Base-by-base conservation (phyloP, 345 rosid genomes). In the Bruguiera parviflora region DNA sequence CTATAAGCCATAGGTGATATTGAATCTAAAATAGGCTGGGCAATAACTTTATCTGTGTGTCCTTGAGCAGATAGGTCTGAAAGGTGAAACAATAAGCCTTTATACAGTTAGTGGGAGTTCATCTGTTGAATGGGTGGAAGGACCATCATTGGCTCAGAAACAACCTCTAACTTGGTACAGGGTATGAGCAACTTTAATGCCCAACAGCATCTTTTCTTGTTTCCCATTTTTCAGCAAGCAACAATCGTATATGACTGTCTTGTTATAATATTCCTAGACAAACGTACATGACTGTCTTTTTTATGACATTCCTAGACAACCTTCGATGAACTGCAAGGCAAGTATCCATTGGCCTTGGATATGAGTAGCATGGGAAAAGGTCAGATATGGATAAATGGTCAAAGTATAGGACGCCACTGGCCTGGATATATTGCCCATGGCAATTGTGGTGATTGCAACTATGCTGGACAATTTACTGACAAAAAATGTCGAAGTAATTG, bases 321-420 rank as follows among this genome's bases (percentile, higher is more conserved):
- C 20, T 87, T 93, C 65, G 70, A 77, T 47, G 86, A 88, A 64
- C 94, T 96, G 5, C 71, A 62, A 58, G 92, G 94, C 31, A 83
- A 62, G 11, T 85, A 86, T 37, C 98, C 98, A 27, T 68, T 93
- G 76, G 97, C 98, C 70, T 71, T 93, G 52, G 98, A 93, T 69
- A 88, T 91, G 97, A 53, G 63, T 37, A 69, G 71, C 66, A 75
- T 75, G 78, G 70, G 78, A 37, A 75, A 75, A 65, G 78, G 98
- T 37, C 86, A 86, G 75, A 69, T 93, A 59, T 93, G 98, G 98
- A 81, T 93, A 51, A 93, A 93, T 33, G 96, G 98, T 58, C 78
- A 74, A 71, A 90, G 86, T 73, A 83, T 93, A n/a, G 98, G 98
- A 66, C 88, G 98, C 24, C 87, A 92, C 64, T 87, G 68, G 72